Percentiles rank a stretch among this genome's conserved stretches.
phyloP scores from a whole-genome alignment of 768 basidiomycete genomes.

The Grammothele lineata region DNA sequence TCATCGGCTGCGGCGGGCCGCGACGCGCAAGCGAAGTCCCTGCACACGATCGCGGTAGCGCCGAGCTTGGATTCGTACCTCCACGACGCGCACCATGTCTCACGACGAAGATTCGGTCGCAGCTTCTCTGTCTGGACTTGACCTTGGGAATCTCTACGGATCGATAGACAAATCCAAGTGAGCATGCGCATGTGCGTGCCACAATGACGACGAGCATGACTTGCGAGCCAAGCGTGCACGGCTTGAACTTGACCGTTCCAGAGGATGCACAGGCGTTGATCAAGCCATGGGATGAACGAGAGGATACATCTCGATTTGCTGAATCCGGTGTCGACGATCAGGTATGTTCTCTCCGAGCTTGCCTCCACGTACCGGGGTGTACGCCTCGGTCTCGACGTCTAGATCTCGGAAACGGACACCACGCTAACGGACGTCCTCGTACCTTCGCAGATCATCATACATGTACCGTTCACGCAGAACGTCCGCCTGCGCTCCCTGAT shows the following conservation, averaged over 20 bases:
- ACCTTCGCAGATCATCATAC: slow-evolving; percentile 61
- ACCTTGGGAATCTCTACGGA: slow-evolving; percentile 24
- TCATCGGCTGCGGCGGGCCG: too few species aligned
- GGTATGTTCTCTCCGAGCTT: slow-evolving; percentile 35
- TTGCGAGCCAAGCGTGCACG: slow-evolving; percentile 65
- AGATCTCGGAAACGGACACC: too few species aligned
- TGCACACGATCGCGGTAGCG: too few species aligned
- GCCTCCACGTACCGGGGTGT: neutral
- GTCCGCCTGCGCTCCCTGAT: slow-evolving; percentile 72
- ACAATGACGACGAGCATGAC: slow-evolving; percentile 8
- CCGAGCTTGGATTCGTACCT: neutral
- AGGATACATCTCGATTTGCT: slow-evolving; percentile 58
- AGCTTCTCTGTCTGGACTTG: slow-evolving; percentile 20
- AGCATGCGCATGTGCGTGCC: slow-evolving; percentile 15
- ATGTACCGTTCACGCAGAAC: slow-evolving; percentile 76
- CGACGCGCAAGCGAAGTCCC: neutral
- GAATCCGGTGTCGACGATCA: slow-evolving; percentile 87
- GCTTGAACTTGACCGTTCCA: slow-evolving; percentile 75
- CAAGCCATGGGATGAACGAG: slow-evolving; percentile 79
- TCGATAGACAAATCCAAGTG: slow-evolving; percentile 30
- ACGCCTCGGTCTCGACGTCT: too few species aligned
- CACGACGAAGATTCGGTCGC: slow-evolving; percentile 17
- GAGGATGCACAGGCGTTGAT: slow-evolving; percentile 74
- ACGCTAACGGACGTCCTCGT: too few species aligned
- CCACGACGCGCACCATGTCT: slow-evolving; percentile 4